Evolutionary conservation across 208 protist genomes (phyloP), one percentile per base, ranked within the genome.

Genomic region (Leishmania aethiopica): DNA sequence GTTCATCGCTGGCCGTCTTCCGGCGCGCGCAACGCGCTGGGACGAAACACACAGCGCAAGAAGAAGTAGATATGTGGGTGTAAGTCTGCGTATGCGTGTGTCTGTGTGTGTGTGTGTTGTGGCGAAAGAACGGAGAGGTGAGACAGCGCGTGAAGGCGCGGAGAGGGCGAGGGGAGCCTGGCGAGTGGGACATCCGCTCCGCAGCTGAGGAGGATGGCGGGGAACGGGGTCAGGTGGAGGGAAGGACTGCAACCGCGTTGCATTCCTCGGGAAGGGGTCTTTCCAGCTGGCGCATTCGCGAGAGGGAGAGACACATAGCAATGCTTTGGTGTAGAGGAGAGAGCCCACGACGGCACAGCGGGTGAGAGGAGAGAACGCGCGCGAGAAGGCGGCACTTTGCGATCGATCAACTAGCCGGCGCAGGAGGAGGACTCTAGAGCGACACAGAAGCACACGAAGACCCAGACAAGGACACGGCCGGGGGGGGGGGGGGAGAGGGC

Each of bases 391-490:
- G 17, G 40, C 25, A 42, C 47, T 19, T 57, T 47, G 22, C 47
- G 1, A 8, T 19, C 17, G 13, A 13, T 40, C 28, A 25, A 15
- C 49, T 37, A 37, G 47, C 28, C n/a, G 22, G 17, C 22, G 42
- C 11, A 64, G 51, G 13, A 28, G 28, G 13, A 62, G 53, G 22
- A 25, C 25, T 57, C 71, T 19, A 53, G 7, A 79, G 71, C 79
- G 25, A 80, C 77, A 73, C 77, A 71, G 25, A 80, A 13, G 32
- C 64, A 72, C 28, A 40, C 13, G 72, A 45, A 73, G 13, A 59
- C 37, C 32, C 35, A 73, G 53, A 72, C 57, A 79, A 59, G 15
- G 40, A 17, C 13, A 42, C 51, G 55, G 40, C 74, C 25, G 37
- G 49, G 73, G 19, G 49, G 49, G 32, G 15, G 37, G 49, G 73